Evolutionary conservation across 305 asterid species (phyloP).

Genomic region (Stenogyne calaminthoides): DNA sequence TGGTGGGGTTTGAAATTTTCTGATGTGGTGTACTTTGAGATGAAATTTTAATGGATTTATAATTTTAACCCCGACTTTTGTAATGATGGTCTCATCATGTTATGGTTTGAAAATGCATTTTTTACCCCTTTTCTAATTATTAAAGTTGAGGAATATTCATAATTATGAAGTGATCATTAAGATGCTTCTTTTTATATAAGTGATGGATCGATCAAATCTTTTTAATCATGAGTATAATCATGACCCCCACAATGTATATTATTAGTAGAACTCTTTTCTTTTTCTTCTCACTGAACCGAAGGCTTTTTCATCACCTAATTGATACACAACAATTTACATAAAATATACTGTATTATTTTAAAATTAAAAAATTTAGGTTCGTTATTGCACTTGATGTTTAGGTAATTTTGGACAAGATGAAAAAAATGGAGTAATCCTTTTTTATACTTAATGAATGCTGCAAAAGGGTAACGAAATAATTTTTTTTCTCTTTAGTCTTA

Average conservation of each 20-base stretch:
- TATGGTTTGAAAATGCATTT: constrained; percentile 25
- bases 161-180: constrained; percentile 47
- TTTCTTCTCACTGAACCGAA: neutral
- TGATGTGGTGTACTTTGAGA: constrained; percentile 25
- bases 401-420: neutral
- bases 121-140: neutral
- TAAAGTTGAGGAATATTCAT: constrained; percentile 26
- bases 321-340: neutral
- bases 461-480: no score
- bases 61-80: constrained; percentile 31
- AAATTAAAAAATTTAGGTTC: no score
- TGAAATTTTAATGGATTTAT: constrained; percentile 1
- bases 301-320: neutral
- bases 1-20: neutral
- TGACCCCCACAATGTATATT: constrained; percentile 39
- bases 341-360: no score
- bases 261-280: neutral
- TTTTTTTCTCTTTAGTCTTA: no score
- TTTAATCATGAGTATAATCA: constrained; percentile 55
- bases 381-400: neutral
- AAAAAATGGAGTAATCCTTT: no score
- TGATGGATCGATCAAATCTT: neutral
- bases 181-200: constrained; percentile 8
- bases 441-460: no score
- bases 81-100: constrained; percentile 40